Evolutionary conservation across 352 stramenopile genomes (phyloP), one percentile per base, ranked within the genome.

Genomic region (Pythium oligandrum): DNA sequence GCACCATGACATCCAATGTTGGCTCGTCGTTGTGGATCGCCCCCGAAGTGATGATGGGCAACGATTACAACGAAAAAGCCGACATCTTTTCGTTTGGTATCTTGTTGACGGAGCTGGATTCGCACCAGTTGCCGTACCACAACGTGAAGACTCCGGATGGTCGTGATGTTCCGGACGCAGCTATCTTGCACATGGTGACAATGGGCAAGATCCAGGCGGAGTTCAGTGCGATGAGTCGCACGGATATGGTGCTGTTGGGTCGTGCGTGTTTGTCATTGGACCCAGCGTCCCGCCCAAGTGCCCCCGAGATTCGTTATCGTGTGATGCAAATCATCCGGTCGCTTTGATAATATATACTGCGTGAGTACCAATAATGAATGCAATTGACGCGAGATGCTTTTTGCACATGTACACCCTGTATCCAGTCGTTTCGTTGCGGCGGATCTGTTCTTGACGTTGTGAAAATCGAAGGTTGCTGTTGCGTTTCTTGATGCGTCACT

Each of bases 11-110:
- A 2, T 60, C 69, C 9, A 69, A 66, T 44, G 68, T 82, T 38
- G 74, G 74, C 2, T 72, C 70, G 36, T 79, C 68, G 35, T 54
- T 77, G 17, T 83, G 73, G 73, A 80, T 79, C 56, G 73, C 73
- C 6, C 70, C 73, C 3, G 70, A 84, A 42, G 57, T 70, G 26
- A 67, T 73, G 61, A 53, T 70, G 51, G 64, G 64, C 26, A 48
- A 61, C 40, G 55, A 58, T 45, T 69, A 68, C 63, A 49, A 76
- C 65, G 53, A 65, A 44, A 65, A 61, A 46, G 53, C 51, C 48
- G 58, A 65, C 40, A 48, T 65, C 10, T 65, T 55, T 40, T 64
- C 57, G 32, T 64, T 62, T 40, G 55, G 55, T 11, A 39, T 62
- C 40, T 44, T 64, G 11, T 42, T 64, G 32, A 48, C 57, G 37